Conservation (phyloP, 2,329 filamentous ascomycete genomes). For the Pyricularia sp. region DNA sequence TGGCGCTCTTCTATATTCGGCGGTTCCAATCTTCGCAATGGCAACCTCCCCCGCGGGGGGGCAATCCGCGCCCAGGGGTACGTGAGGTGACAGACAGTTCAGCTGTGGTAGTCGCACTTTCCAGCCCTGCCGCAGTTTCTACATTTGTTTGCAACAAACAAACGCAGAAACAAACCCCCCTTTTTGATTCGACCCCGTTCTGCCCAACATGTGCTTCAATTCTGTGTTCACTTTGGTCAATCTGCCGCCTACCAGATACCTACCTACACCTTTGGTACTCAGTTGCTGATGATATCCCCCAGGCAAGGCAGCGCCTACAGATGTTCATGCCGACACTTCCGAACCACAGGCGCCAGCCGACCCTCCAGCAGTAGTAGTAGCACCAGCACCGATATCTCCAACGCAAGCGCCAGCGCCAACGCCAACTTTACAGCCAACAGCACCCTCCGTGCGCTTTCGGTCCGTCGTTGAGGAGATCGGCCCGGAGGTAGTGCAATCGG, state of each 20-base stretch:
- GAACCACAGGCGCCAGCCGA: background rate
- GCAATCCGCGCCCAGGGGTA: background rate
- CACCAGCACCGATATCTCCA: background rate
- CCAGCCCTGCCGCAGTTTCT: background rate
- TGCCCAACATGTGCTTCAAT: background rate
- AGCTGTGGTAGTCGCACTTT: background rate
- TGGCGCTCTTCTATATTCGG: background rate
- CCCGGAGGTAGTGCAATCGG: conserved; percentile 25
- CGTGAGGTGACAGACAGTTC: background rate
- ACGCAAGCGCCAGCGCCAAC: conserved; percentile 13
- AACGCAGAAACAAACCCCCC: background rate
- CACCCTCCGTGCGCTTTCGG: conserved; percentile 57
- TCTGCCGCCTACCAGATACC: background rate
- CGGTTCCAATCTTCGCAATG: background rate
- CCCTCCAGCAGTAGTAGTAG: background rate
- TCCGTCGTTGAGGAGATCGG: conserved; percentile 62
- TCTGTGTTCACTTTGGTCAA: background rate
- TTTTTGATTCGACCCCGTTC: background rate
- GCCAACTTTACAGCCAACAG: conserved; percentile 16
- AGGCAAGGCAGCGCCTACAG: background rate
- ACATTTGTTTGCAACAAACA: background rate
- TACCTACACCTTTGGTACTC: background rate
- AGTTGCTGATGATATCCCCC: background rate
- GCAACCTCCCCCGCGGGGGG: background rate
- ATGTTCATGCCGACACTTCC: background rate